Conservation (phyloP, 805 yeast genomes). For the Hanseniaspora guilliermondii region DNA sequence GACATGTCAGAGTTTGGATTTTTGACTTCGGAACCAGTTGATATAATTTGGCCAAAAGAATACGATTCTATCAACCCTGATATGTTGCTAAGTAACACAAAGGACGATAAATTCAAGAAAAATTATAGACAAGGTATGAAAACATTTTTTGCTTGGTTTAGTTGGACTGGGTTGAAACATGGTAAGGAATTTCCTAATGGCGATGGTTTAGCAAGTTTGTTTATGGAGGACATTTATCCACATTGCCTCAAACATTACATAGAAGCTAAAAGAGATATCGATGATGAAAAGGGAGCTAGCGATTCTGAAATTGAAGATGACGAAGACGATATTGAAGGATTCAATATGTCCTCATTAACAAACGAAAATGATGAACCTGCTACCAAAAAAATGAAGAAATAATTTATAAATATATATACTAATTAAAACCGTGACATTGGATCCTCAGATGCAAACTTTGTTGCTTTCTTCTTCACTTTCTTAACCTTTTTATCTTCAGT, state of each 20-base stretch:
- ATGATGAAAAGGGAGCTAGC: constrained; percentile 42
- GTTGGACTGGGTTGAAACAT: constrained; percentile 69
- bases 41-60: constrained; percentile 46
- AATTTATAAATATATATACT: background rate
- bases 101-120: constrained; percentile 44
- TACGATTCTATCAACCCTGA: background rate
- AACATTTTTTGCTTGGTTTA: constrained; percentile 77
- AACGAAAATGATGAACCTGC: constrained; percentile 12
- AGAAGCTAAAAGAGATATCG: constrained; percentile 55
- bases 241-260: constrained; percentile 74
- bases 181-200: constrained; percentile 71
- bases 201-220: constrained; percentile 57
- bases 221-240: constrained; percentile 73
- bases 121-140: constrained; percentile 61
- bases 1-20: constrained; percentile 44
- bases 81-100: constrained; percentile 29
- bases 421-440: constrained; percentile 4
- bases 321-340: constrained; percentile 16
- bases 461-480: background rate
- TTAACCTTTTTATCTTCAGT: background rate
- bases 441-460: background rate
- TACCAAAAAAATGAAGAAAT: background rate
- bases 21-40: constrained; percentile 42
- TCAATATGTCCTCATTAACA: background rate
- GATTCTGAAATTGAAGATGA: constrained; percentile 43